phyloP scores from a whole-genome alignment of 257 asterid species.

The Solanum arcanum region DNA sequence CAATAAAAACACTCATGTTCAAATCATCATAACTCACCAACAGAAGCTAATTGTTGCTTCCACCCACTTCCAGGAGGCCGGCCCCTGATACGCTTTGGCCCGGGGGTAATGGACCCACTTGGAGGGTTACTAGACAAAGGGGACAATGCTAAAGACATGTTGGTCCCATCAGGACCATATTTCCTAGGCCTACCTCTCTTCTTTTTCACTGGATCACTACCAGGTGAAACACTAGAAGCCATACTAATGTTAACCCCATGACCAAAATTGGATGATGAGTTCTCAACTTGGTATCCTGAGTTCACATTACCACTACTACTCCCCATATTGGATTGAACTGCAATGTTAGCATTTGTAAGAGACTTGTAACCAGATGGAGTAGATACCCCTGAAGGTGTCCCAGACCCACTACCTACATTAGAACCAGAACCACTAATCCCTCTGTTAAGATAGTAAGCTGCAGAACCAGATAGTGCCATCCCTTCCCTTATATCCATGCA shows the following conservation, averaged over 20 bases:
- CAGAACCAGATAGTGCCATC: conserved; percentile 47
- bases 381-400: conserved; percentile 22
- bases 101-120: not conserved
- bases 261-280: conserved; percentile 19
- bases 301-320: conserved; percentile 8
- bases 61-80: conserved; percentile 29
- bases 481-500: conserved; percentile 10
- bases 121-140: conserved; percentile 11
- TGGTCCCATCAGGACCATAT: conserved; percentile 25
- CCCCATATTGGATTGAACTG: conserved; percentile 19
- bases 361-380: not conserved
- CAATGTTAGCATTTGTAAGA: conserved; percentile 4
- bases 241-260: conserved; percentile 15
- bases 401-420: conserved; percentile 17
- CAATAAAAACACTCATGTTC: not conserved
- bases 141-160: conserved; percentile 19
- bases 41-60: conserved; percentile 20
- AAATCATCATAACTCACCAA: conserved; percentile 9
- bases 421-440: conserved; percentile 35
- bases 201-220: conserved; percentile 18
- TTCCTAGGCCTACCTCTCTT: conserved; percentile 36
- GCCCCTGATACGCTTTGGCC: conserved; percentile 8
- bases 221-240: conserved; percentile 2
- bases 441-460: conserved; percentile 58
- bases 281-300: conserved; percentile 27